A percentile compares a stretch with the other conserved stretches of the same genome.
These are phyloP conservation scores for Fusarium sacchari DNA, from an alignment of 2,329 filamentous ascomycete species.

Conservation along the genomic window DNA sequence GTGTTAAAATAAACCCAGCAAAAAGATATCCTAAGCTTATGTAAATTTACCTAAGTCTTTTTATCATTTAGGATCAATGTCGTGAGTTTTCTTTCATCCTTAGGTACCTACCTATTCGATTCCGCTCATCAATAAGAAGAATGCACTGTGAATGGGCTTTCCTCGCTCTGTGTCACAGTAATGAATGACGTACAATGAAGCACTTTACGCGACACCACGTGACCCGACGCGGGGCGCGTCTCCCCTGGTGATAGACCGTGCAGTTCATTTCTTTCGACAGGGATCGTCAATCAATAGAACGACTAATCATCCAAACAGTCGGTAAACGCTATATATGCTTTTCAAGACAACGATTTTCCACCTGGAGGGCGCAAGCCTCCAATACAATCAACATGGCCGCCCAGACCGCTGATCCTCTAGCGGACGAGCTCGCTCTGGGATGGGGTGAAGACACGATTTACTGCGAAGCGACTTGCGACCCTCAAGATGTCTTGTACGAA, in stretches of 20 bases:
- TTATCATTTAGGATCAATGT: too few relatives aligned
- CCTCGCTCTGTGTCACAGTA: neutral
- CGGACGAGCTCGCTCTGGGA: conserved; percentile 22
- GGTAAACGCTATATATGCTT: neutral
- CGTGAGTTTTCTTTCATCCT: too few relatives aligned
- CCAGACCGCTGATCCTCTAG: conserved; percentile 13
- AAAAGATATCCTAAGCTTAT: too few relatives aligned
- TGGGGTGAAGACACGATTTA: conserved; percentile 54
- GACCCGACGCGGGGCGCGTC: conserved; percentile 46
- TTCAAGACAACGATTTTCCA: conserved; percentile 5
- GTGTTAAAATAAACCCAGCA: too few relatives aligned
- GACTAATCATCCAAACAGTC: neutral
- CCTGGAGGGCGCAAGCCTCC: conserved; percentile 21
- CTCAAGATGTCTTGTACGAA: conserved; percentile 62
- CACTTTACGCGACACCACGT: conserved; percentile 53
- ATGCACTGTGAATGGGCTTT: neutral
- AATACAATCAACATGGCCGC: conserved; percentile 25
- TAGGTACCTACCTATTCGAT: too few relatives aligned
- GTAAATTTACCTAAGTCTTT: too few relatives aligned
- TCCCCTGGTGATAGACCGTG: conserved; percentile 30
- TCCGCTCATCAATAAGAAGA: neutral
- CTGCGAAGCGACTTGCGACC: conserved; percentile 54
- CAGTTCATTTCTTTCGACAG: conserved; percentile 25
- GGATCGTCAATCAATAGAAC: conserved; percentile 4
- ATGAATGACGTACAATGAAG: conserved; percentile 23